These are phyloP conservation scores for Yamadazyma akitaensis DNA, from an alignment of 805 yeast species.

Conservation along the genomic window DNA sequence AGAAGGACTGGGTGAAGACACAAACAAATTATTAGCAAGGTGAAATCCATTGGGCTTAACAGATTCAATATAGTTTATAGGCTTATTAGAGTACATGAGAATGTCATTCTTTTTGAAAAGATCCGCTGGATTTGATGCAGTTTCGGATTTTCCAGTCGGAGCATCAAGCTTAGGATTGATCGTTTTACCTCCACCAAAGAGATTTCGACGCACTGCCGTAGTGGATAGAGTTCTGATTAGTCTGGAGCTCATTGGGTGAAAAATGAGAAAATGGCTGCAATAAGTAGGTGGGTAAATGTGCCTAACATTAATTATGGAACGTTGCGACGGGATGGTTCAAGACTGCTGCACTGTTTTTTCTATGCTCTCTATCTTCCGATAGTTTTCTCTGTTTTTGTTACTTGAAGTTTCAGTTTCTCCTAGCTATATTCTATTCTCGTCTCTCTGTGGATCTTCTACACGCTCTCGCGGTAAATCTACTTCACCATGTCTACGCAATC, in stretches of 20 bases:
- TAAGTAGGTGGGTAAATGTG: neutral
- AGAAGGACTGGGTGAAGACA: conserved; percentile 38
- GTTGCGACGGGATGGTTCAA: no score
- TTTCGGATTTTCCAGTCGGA: conserved; percentile 37
- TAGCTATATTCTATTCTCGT: neutral
- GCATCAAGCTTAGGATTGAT: conserved; percentile 17
- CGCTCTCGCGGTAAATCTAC: neutral
- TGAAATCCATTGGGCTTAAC: conserved; percentile 54
- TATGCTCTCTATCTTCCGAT: neutral
- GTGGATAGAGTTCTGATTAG: neutral
- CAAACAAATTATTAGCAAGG: conserved; percentile 51
- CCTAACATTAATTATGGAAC: no score
- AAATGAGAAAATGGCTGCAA: neutral
- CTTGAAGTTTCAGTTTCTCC: neutral
- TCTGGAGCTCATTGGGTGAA: neutral
- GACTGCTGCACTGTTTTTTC: no score
- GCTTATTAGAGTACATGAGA: conserved; percentile 39
- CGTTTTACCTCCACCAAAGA: conserved; percentile 30
- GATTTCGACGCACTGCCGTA: conserved; percentile 9
- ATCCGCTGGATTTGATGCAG: conserved; percentile 42
- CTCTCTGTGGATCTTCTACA: neutral
- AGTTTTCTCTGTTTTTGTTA: neutral
- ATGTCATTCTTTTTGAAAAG: conserved; percentile 42
- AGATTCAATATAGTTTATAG: conserved; percentile 41
- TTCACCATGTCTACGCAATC: conserved; percentile 40